A percentile compares a stretch with the other conserved stretches of the same genome.
phyloP scores from a whole-genome alignment of 2,329 filamentous ascomycete species.

The Botryotinia calthae region DNA sequence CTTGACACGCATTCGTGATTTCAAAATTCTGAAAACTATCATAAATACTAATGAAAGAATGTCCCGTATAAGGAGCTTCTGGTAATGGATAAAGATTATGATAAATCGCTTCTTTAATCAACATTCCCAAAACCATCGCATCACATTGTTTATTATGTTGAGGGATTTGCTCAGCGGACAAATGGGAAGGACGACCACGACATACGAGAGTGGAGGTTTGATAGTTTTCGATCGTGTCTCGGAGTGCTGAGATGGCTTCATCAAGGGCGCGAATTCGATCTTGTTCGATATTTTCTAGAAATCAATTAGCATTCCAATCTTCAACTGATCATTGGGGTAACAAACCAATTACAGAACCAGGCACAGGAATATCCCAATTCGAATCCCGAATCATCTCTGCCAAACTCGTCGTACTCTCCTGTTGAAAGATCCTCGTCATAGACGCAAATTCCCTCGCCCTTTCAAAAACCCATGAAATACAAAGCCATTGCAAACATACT shows the following conservation, averaged over 20 bases:
- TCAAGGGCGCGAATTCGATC: not conserved
- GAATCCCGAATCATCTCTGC: not conserved
- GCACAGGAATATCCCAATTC: constrained; percentile 7
- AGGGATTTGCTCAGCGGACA: not conserved
- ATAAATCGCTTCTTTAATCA: constrained; percentile 3
- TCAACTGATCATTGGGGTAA: too few relatives aligned
- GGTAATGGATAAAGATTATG: constrained; percentile 12
- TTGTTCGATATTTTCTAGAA: constrained; percentile 4
- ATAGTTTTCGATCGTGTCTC: constrained; percentile 9
- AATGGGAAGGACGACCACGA: not conserved
- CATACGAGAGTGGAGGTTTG: not conserved
- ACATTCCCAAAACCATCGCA: constrained; percentile 8
- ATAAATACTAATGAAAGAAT: constrained; percentile 1
- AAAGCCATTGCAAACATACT: constrained; percentile 14
- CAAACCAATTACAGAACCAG: constrained; percentile 1
- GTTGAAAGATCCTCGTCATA: constrained; percentile 11
- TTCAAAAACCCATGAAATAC: constrained; percentile 20
- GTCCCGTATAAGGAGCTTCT: constrained; percentile 4
- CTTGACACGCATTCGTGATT: constrained; percentile 3
- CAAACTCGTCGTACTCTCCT: constrained; percentile 11
- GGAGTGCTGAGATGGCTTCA: constrained; percentile 1
- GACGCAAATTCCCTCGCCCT: not conserved
- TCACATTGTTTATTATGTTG: constrained; percentile 15
- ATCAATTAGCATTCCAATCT: not conserved
- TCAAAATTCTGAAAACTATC: constrained; percentile 2